Conservation (phyloP, 768 basidiomycete species). For the Agrocybe pediades region DNA sequence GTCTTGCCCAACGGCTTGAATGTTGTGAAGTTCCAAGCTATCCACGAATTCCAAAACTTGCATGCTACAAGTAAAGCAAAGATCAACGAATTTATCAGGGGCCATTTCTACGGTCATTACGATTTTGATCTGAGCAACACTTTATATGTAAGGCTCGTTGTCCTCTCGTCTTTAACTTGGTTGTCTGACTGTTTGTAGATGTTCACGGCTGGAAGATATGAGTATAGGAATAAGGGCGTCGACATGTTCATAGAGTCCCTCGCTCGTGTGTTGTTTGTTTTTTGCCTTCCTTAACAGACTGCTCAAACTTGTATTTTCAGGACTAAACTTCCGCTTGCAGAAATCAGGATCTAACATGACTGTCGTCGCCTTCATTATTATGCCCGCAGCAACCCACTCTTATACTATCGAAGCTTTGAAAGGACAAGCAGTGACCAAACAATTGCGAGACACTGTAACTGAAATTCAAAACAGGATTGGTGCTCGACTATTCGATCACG, state of each 20-base stretch:
- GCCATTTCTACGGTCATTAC: conserved; percentile 98
- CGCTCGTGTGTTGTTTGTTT: conserved; percentile 59
- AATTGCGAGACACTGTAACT: conserved; percentile 91
- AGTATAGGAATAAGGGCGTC: conserved; percentile 98
- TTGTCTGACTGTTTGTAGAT: conserved; percentile 49
- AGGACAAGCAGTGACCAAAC: conserved; percentile 94
- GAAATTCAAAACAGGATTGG: conserved; percentile 96
- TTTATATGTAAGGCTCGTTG: conserved; percentile 61
- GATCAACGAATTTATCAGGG: conserved; percentile 96
- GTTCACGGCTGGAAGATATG: conserved; percentile 99
- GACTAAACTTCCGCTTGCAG: conserved; percentile 54
- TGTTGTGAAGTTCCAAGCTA: conserved; percentile 98
- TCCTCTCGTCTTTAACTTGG: not conserved
- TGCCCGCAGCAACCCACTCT: conserved; percentile 94
- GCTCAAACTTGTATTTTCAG: conserved; percentile 21
- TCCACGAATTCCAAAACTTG: conserved; percentile 98
- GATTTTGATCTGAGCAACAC: conserved; percentile 96
- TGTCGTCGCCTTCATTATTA: conserved; percentile 98
- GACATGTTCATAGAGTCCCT: conserved; percentile 99
- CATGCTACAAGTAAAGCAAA: conserved; percentile 94
- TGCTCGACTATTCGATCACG: conserved; percentile 89
- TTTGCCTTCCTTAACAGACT: not conserved
- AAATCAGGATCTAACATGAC: conserved; percentile 72
- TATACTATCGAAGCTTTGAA: conserved; percentile 98
- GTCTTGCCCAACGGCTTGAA: conserved; percentile 97